Evolutionary conservation across 169 alveolate genomes (phyloP).

Genomic region (Plasmodium reichenowi): DNA sequence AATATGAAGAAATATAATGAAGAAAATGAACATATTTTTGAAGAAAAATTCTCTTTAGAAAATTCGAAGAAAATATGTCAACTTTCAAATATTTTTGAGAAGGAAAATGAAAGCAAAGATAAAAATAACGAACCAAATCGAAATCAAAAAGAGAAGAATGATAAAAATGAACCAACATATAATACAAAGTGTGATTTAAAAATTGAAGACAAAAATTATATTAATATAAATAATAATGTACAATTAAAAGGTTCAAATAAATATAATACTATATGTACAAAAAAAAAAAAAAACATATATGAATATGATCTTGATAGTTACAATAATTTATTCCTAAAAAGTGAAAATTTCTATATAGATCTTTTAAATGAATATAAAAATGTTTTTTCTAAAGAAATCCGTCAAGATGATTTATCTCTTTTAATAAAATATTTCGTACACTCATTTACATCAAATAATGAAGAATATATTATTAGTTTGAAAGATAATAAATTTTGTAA

Average conservation of each 20-base stretch:
- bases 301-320: slow-evolving; percentile 16
- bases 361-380: slow-evolving; percentile 57
- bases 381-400: background rate
- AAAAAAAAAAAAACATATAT: slow-evolving; percentile 16
- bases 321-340: slow-evolving; percentile 48
- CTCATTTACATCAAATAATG: slow-evolving; percentile 34
- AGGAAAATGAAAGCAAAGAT: background rate
- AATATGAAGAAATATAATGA: no score
- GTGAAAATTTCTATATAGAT: slow-evolving; percentile 19
- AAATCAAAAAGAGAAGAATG: no score
- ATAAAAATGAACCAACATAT: no score
- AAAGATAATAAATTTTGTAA: slow-evolving; percentile 73
- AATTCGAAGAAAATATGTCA: no score
- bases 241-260: slow-evolving; percentile 9
- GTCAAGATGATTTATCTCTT: slow-evolving; percentile 1
- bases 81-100: no score
- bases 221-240: background rate
- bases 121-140: background rate
- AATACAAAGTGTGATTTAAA: background rate
- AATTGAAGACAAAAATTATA: slow-evolving; percentile 1
- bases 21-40: no score
- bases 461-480: slow-evolving; percentile 59
- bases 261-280: slow-evolving; percentile 36
- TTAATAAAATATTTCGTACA: slow-evolving; percentile 51
- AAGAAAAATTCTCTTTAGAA: no score